Percentiles rank a stretch among this genome's conserved stretches.
Evolutionary conservation across 768 basidiomycete genomes (phyloP).

Genomic region (Naganishia randhawae): DNA sequence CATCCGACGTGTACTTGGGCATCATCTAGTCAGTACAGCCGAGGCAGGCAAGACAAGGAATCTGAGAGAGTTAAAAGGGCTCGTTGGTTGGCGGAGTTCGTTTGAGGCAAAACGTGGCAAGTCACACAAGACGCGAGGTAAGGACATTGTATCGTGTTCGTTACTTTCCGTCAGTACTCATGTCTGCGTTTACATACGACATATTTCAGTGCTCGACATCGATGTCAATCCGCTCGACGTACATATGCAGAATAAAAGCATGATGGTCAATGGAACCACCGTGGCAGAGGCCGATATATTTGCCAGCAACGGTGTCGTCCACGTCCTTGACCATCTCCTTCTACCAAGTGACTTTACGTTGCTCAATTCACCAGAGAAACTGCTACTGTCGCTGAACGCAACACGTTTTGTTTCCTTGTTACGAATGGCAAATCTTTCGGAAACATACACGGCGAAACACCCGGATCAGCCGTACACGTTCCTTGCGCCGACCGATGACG

Average conservation of each 20-base stretch:
- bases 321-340: constrained; percentile 78
- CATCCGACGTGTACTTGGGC: constrained; percentile 66
- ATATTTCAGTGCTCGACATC: not conserved
- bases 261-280: constrained; percentile 53
- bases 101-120: constrained; percentile 32
- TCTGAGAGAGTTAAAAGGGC: not conserved
- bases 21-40: constrained; percentile 35
- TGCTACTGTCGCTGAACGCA: constrained; percentile 85
- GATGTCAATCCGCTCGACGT: constrained; percentile 22
- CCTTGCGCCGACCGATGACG: constrained; percentile 84
- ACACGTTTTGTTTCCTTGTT: constrained; percentile 82
- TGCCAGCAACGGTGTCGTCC: constrained; percentile 87
- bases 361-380: constrained; percentile 84
- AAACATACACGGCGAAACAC: constrained; percentile 46
- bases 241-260: constrained; percentile 56
- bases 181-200: not conserved
- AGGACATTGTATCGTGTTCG: not conserved
- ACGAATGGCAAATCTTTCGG: constrained; percentile 70
- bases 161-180: not conserved
- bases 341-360: constrained; percentile 69
- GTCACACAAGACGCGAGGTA: constrained; percentile 5
- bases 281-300: constrained; percentile 69
- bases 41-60: constrained; percentile 56
- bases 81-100: constrained; percentile 51
- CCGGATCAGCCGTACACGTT: constrained; percentile 65